A percentile compares a stretch with the other conserved stretches of the same genome.
These are phyloP conservation scores for Chalciporus piperatus DNA, from an alignment of 768 basidiomycete species.

Conservation along the genomic window DNA sequence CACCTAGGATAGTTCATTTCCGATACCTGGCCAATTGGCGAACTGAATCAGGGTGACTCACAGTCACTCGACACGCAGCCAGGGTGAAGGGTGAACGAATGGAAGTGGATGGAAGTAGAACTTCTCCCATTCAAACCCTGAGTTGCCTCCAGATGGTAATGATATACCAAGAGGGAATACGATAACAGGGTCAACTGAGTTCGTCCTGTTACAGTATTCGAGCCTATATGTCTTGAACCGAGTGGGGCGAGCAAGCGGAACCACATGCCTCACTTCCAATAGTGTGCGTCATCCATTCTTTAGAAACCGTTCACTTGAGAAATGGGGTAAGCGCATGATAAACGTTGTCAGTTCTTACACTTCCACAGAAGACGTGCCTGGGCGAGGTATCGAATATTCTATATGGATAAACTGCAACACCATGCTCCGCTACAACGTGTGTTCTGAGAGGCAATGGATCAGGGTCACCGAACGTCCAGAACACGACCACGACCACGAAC, in stretches of 20 bases:
- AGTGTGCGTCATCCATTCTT: background rate
- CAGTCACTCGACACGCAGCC: background rate
- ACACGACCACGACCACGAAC: constrained; percentile 16
- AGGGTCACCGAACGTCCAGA: constrained; percentile 1
- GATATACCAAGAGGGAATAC: no score
- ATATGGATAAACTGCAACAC: constrained; percentile 13
- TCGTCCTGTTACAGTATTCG: no score
- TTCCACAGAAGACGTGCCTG: background rate
- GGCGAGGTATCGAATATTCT: constrained; percentile 16
- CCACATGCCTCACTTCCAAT: no score
- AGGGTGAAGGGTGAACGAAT: constrained; percentile 11
- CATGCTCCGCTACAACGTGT: constrained; percentile 6
- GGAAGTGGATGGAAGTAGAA: constrained; percentile 9
- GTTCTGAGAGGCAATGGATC: constrained; percentile 8
- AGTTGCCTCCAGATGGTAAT: background rate
- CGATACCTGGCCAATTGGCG: constrained; percentile 3
- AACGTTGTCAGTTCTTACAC: background rate
- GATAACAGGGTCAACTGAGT: no score
- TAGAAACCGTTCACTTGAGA: background rate
- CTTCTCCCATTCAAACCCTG: background rate
- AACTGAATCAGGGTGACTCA: background rate
- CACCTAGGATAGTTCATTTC: constrained; percentile 18
- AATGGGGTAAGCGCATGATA: background rate
- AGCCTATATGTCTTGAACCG: no score
- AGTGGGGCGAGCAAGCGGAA: no score